These are phyloP conservation scores for Cladorrhinum sp. DNA, from an alignment of 2,329 filamentous ascomycete species.

Conservation along the genomic window DNA sequence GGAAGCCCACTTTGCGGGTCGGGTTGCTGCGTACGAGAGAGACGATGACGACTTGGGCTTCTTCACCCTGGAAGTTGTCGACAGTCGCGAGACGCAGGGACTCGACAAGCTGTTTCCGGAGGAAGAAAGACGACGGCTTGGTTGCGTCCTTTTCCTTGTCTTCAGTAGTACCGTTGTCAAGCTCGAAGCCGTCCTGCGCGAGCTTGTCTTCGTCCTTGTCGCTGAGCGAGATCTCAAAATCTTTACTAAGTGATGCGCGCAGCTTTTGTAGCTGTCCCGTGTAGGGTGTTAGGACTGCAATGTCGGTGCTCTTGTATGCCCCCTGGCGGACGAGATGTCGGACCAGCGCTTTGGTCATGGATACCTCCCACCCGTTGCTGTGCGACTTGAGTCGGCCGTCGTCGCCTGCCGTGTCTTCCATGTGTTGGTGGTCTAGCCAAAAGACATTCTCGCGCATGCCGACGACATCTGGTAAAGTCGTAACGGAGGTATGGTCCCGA, in stretches of 20 bases:
- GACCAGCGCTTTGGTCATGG: conserved; percentile 61
- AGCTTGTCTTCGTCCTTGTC: too few species aligned
- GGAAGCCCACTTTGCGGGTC: conserved; percentile 58
- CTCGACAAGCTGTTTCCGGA: conserved; percentile 47
- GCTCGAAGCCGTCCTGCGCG: too few species aligned
- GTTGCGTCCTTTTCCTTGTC: too few species aligned
- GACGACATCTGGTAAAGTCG: conserved; percentile 45
- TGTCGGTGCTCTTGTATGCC: conserved; percentile 55
- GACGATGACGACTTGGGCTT: conserved; percentile 67
- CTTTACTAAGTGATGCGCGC: conserved; percentile 40
- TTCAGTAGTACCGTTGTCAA: too few species aligned
- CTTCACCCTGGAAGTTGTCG: conserved; percentile 77
- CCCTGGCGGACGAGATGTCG: conserved; percentile 65
- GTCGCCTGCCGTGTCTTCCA: conserved; percentile 39
- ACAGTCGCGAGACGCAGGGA: conserved; percentile 63
- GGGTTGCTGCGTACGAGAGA: conserved; percentile 69
- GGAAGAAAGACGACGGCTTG: too few species aligned
- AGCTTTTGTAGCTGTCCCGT: conserved; percentile 55
- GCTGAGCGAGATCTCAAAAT: conserved; percentile 61
- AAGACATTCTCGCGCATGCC: conserved; percentile 55
- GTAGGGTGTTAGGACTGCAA: conserved; percentile 69
- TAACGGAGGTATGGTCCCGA: conserved; percentile 44
- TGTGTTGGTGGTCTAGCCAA: conserved; percentile 58
- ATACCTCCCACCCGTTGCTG: conserved; percentile 58
- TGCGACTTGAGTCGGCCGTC: conserved; percentile 43